phyloP scores from a whole-genome alignment of 2,329 filamentous ascomycete genomes.

The Colletotrichum sp. region DNA sequence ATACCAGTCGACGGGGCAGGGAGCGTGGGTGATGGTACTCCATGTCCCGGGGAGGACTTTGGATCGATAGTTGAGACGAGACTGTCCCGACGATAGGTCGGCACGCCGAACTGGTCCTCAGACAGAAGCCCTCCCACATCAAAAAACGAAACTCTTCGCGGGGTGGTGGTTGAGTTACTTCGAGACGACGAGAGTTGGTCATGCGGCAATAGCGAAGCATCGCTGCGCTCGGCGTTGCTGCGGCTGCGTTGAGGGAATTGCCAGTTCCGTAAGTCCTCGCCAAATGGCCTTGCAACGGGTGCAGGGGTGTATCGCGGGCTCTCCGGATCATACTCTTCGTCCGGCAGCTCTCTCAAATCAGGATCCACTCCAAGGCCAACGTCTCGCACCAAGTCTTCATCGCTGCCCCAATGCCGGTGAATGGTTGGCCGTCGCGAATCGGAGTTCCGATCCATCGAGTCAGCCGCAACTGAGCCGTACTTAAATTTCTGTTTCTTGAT shows the following conservation, averaged over 20 bases:
- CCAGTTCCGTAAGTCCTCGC: slow-evolving; percentile 50
- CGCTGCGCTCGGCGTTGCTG: slow-evolving; percentile 45
- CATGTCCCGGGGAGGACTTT: slow-evolving; percentile 32
- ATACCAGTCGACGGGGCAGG: slow-evolving; percentile 50
- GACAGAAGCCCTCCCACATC: slow-evolving; percentile 82
- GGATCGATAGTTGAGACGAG: slow-evolving; percentile 46
- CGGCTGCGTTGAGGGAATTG: slow-evolving; percentile 47
- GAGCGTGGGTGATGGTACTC: slow-evolving; percentile 45
- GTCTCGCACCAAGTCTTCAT: slow-evolving; percentile 86
- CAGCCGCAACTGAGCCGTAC: slow-evolving; percentile 62
- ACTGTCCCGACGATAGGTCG: slow-evolving; percentile 43
- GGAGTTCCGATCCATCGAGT: slow-evolving; percentile 62
- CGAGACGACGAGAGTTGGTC: slow-evolving; percentile 39
- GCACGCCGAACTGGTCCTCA: slow-evolving; percentile 42
- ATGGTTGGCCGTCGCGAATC: slow-evolving; percentile 52
- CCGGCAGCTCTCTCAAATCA: slow-evolving; percentile 48
- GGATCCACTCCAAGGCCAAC: slow-evolving; percentile 73
- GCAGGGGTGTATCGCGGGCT: slow-evolving; percentile 39
- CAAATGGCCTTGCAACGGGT: slow-evolving; percentile 33
- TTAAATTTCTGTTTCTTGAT: slow-evolving; percentile 89
- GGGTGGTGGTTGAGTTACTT: slow-evolving; percentile 47
- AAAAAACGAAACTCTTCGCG: slow-evolving; percentile 77
- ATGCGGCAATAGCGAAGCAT: slow-evolving; percentile 46
- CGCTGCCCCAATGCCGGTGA: slow-evolving; percentile 80
- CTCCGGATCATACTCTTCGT: slow-evolving; percentile 18